Evolutionary conservation across 352 stramenopile species (phyloP).

Genomic region (Phytophthora cajani): DNA sequence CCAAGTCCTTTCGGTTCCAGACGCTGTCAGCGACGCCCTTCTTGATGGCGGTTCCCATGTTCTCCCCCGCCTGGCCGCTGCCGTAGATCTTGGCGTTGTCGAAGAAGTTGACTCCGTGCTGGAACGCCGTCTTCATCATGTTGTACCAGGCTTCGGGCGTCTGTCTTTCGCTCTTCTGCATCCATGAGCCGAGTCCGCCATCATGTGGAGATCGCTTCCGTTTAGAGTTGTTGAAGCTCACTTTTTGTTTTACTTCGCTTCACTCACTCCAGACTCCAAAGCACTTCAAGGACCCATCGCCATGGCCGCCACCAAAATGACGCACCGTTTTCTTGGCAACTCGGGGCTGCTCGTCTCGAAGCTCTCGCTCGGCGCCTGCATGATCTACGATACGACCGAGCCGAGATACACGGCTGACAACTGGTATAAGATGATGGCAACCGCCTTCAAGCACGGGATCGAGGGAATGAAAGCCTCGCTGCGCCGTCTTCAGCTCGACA

Average conservation of each 20-base stretch:
- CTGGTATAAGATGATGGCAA: not conserved
- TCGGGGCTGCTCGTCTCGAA: not conserved
- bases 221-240: not conserved
- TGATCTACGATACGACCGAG: conserved; percentile 2
- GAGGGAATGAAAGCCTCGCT: not conserved
- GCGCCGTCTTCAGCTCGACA: not conserved
- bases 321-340: not conserved
- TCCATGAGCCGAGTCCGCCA: too few species aligned
- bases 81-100: too few species aligned
- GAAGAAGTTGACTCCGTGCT: too few species aligned
- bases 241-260: not conserved
- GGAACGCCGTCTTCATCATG: too few species aligned
- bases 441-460: not conserved
- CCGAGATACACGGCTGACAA: conserved; percentile 1
- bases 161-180: too few species aligned
- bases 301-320: conserved; percentile 1
- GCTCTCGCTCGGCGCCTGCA: not conserved
- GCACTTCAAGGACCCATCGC: not conserved
- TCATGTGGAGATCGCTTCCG: too few species aligned
- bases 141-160: too few species aligned
- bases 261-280: not conserved
- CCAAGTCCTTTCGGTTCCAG: not conserved
- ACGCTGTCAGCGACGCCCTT: not conserved
- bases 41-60: not conserved
- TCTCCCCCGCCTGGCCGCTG: too few species aligned